Evolutionary conservation across 31 red algal species (phyloP), one percentile per base, ranked within the genome.

Genomic region (Odonthalia washingtoniensis): DNA sequence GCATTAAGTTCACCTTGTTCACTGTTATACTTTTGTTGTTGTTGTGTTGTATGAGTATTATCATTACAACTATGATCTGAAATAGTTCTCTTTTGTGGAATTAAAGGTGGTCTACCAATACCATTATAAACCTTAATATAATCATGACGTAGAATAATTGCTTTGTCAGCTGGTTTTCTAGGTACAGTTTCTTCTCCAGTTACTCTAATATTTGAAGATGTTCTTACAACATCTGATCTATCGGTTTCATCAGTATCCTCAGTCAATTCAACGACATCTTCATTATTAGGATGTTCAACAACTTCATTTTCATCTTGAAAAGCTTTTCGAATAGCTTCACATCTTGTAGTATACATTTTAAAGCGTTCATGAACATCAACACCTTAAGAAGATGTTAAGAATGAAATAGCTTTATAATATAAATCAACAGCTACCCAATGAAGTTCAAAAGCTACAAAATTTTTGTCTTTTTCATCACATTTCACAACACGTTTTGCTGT

Each of bases 381-480:
- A 36, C 91, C 93, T 38, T 95, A 87, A 41, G 84, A 87, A 33
- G 82, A 57, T 1, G 80, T 77, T 6, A 95, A 78, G 61, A 87
- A 90, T 16, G 93, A 87, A 40, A 95, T 95, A 35, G 90, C 76
- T 42, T 87, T 86, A 62, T 82, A 90, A 61, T 90, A 95, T 53
- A 95, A 72, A 41, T 91, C 93, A 27, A 95, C 93, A 24, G 87
- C 93, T 18, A 75, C 82, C 37, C 82, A 84, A 75, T 95, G 90
- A 67, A 95, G 83, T 40, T 87, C 83, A 70, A 87, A 88, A 14
- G 93, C 93, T 68, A 90, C 81, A 3, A 87, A 87, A 53, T 95
- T 90, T 68, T 95, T 75, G 2, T 90, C 93, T 39, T 88, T 90
- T 78, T 90, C 88, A 72, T 95, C 93, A 45, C 75, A 88, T 35